Conservation (phyloP, 2,329 filamentous ascomycete species). For the Colletotrichum ledebouriae region DNA sequence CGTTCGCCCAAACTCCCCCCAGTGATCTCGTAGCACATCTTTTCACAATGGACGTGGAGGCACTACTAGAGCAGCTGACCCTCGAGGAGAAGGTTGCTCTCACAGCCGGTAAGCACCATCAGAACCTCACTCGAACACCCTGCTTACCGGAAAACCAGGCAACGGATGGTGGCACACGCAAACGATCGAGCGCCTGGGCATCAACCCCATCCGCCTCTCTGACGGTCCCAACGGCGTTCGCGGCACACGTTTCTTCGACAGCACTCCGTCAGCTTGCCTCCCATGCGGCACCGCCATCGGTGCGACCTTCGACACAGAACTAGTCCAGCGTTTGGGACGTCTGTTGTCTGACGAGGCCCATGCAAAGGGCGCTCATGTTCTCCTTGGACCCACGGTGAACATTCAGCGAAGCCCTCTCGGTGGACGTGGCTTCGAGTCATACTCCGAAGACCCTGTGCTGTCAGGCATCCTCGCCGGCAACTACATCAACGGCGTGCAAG, state of each 20-base stretch:
- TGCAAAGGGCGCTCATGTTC: slow-evolving; percentile 68
- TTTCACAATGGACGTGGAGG: slow-evolving; percentile 38
- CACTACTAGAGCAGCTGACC: slow-evolving; percentile 40
- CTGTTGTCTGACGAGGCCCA: slow-evolving; percentile 67
- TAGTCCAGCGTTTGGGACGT: slow-evolving; percentile 64
- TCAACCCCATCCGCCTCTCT: slow-evolving; percentile 40
- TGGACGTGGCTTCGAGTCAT: slow-evolving; percentile 71
- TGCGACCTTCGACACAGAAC: slow-evolving; percentile 68
- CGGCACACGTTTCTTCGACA: slow-evolving; percentile 77
- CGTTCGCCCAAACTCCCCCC: neutral
- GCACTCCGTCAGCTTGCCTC: slow-evolving; percentile 69
- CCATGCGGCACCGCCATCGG: slow-evolving; percentile 70
- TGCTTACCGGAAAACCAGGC: slow-evolving; percentile 20
- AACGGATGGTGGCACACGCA: slow-evolving; percentile 44
- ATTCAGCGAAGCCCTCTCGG: slow-evolving; percentile 71
- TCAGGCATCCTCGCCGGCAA: slow-evolving; percentile 67
- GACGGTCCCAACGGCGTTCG: slow-evolving; percentile 59
- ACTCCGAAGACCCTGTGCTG: slow-evolving; percentile 70
- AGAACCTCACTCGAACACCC: fast-evolving
- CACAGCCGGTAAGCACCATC: slow-evolving; percentile 34
- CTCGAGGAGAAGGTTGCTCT: slow-evolving; percentile 41
- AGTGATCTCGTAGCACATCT: neutral
- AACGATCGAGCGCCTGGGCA: slow-evolving; percentile 37
- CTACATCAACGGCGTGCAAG: slow-evolving; percentile 67
- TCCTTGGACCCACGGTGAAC: slow-evolving; percentile 73